Evolutionary conservation across 139 green algal genomes (phyloP), one percentile per base, ranked within the genome.

Genomic region (Coelastrella sp.): DNA sequence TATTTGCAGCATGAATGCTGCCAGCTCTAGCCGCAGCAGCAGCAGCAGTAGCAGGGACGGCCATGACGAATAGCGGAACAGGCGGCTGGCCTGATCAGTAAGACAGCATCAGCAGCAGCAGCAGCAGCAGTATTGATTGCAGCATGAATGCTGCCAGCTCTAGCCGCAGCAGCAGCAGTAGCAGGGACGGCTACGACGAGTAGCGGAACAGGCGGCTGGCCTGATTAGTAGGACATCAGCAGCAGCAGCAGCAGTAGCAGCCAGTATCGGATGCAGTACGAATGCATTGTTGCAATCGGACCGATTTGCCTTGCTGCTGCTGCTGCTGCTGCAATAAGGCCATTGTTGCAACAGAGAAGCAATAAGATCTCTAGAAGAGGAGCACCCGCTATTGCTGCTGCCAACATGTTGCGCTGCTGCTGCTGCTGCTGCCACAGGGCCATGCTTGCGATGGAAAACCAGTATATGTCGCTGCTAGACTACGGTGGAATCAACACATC

Each of bases 401-500:
- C 14, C 23, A 16, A 3, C 10, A 14, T 80, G n/a, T 82, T 4
- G 6, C 56, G 73, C 64, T 54, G 19, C 32, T 59, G 16, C 23
- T 58, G 47, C 58, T 92, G 8, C 80, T 73, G n/a, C 68, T 57
- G 32, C 73, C n/a, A 7, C 90, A 95, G 91, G 11, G 94, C 96
- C n/a, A 71, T 85, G 13, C 86, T 97, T 22, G 94, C 96, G 82
- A 77, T 91, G 3, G 92, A 98, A 8, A 80, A 88, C 11, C 14
- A 80, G 54, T 66, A 94, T 89, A 64, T 92, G 92, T 23, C 91
- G 77, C 3, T 80, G 7, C 82, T 98, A 7, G 96, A 98, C 85
- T 98, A 97, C 94, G 96, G 96, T 0, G 95, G 95, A 66, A 95
- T 97, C 13, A 90, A 93, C 64, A 98, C 94, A 3, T 81, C 75